Conservation (phyloP, 331 rosid genomes). For the Phaseolus coccineus region DNA sequence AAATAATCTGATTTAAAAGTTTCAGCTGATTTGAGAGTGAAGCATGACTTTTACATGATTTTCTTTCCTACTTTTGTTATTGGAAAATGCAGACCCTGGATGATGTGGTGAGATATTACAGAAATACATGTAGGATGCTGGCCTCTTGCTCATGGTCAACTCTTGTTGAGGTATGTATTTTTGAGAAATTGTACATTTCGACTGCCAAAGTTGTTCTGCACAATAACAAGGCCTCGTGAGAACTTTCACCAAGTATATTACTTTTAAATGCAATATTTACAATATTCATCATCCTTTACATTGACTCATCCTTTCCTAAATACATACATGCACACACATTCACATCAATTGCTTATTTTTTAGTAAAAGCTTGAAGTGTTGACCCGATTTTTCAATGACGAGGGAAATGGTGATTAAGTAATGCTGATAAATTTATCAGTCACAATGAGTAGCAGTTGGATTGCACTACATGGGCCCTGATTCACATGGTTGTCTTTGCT, state of each 20-base stretch:
- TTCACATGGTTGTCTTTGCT: constrained; percentile 31
- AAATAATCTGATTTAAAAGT: background rate
- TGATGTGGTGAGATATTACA: constrained; percentile 65
- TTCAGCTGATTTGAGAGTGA: constrained; percentile 21
- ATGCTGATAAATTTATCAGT: background rate
- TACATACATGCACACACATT: background rate
- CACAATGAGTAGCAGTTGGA: background rate
- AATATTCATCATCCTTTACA: too few species aligned
- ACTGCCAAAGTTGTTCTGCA: constrained; percentile 1
- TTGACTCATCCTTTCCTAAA: background rate
- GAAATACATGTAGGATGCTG: constrained; percentile 57
- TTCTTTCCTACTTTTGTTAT: constrained; percentile 5
- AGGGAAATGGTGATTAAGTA: too few species aligned
- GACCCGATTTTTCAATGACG: background rate
- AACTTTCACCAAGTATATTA: background rate
- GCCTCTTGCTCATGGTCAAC: constrained; percentile 63
- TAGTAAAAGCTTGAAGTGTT: too few species aligned
- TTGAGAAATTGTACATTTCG: background rate
- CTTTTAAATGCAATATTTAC: background rate
- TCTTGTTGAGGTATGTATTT: constrained; percentile 68
- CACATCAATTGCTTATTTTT: background rate
- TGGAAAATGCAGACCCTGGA: constrained; percentile 73
- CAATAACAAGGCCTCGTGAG: constrained; percentile 1
- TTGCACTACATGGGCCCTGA: too few species aligned
- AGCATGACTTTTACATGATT: constrained; percentile 26